Evolutionary conservation across 441 rosid species (phyloP).

Genomic region (Breynia disticha): DNA sequence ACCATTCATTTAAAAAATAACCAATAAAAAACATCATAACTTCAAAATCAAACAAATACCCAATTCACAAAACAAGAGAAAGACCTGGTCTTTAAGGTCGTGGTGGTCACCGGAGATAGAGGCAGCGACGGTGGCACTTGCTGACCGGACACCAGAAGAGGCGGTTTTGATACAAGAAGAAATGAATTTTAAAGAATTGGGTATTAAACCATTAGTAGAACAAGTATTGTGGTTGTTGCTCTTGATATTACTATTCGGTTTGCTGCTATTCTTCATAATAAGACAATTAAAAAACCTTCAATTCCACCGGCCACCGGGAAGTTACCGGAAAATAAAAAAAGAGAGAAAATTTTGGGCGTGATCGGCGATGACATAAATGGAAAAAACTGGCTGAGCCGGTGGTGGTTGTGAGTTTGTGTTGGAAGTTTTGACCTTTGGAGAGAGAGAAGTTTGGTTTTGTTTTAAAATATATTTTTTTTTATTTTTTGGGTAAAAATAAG

Average conservation of each 20-base stretch:
- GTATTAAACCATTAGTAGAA: conserved; percentile 55
- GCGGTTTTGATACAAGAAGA: conserved; percentile 85
- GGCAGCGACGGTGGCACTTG: conserved; percentile 76
- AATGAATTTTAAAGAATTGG: conserved; percentile 71
- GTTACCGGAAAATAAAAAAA: conserved; percentile 28
- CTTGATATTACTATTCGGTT: conserved; percentile 47
- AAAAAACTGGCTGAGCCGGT: conserved; percentile 4
- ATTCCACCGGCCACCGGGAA: conserved; percentile 46
- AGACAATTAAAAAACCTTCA: background rate
- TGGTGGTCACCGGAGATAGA: conserved; percentile 55
- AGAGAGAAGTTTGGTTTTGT: conserved; percentile 22
- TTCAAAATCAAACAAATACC: background rate
- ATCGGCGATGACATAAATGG: conserved; percentile 39
- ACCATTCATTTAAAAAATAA: too few species aligned
- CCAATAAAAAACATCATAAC: too few species aligned
- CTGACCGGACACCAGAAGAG: conserved; percentile 84
- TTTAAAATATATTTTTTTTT: conserved; percentile 5
- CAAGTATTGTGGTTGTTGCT: conserved; percentile 30
- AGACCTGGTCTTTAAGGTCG: conserved; percentile 70
- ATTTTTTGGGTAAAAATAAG: background rate
- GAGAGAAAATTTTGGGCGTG: background rate
- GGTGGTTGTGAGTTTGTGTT: conserved; percentile 21
- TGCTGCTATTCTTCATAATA: too few species aligned
- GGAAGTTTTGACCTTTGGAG: conserved; percentile 27
- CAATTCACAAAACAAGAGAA: conserved; percentile 1